Base-by-base conservation (phyloP, 108 stramenopile genomes). In the Nitzschia inconspicua region DNA sequence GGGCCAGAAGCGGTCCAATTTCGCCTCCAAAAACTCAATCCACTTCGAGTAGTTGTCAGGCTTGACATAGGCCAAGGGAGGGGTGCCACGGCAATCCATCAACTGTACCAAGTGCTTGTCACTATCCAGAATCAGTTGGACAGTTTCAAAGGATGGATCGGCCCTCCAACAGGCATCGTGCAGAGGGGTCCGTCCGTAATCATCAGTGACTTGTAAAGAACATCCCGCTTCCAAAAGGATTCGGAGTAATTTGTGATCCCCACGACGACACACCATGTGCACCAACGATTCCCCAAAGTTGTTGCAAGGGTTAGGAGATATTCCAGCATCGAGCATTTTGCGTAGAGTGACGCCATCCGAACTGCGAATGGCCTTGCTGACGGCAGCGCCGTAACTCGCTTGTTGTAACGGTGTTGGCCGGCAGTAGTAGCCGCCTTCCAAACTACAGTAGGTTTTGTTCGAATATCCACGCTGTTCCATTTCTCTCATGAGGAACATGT, bases 141-240 rank as follows among this genome's bases (percentile, higher is more conserved):
- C 48, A 20, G 60, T 22, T 7, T 77, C 76, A 40, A 73, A 74
- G n/a, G 65, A 57, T 0, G 86, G 84, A 13, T 37, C 30, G 2
- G 78, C 29, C 3, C 82, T 85, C 86, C 86, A 93, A 53, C 80
- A 93, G 5, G 85, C 84, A 68, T 88, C 85, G 48, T 93, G 91
- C 6, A 86, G 57, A 2, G 87, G 87, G 1, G 80, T 93, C 0
- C 87, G 71, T 20, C 85, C 85, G 32, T 61, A 81, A 56, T 88
- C 91, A 70, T 85, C 84, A 25, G 60, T 39, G 3, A 82, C 31
- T n/a, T 67, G 56, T 19, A 82, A 63, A 8, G 78, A 79, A 34
- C 62, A 56, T 6, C 55, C 52, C 1, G 61, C 85, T 41, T 82
- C 76, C 0, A 92, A 26, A 0, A 92, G 68, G 55, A 71, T 83